Base-by-base conservation (phyloP, 2,329 filamentous ascomycete genomes). In the Westerdykella ornata region DNA sequence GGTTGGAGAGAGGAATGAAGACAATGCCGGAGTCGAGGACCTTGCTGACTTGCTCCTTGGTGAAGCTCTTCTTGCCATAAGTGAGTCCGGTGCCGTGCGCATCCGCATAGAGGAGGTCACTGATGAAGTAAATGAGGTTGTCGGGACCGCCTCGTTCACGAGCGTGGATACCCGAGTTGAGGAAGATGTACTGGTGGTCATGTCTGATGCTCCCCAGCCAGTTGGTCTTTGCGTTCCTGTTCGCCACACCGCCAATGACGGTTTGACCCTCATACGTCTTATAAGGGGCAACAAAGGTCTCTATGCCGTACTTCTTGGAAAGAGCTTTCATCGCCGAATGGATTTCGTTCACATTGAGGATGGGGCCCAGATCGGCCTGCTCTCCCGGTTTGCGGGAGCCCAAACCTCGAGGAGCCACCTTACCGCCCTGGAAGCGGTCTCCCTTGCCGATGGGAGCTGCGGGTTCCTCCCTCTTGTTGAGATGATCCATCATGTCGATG, bases 131-230 rank as follows among this genome's bases (percentile, higher is more conserved):
- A 33, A 80, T 62, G 8, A 80, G 63, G 44, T 74, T 69, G 53
- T 81, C 77, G 0, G 76, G 69, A 0, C 71, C 73, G n/a, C 76
- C 77, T 14, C 77, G 71, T 60, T 81, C 77, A 15, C 77, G 72
- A 3, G 77, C 74, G 47, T 80, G 77, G 20, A 79, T 72, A 12
- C 68, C 74, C 15, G 70, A 70, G 42, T 73, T 73, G 44, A 81
- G 64, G 54, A 75, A 76, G 19, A 77, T 69, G 30, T 71, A 68
- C 46, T 73, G 72, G 13, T 65, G 64, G 38, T 65, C 57, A 7
- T 33, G 8, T 17, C 16, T 33, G n/a, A 7, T 13, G 9, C 16
- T 33, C 8, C 26, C 26, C 26, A 8, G 8, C 28, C 65, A 65
- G 36, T 65, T 63, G 14, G 59, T 60, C 36, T 66, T 63, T 35